Percentiles rank a stretch among this genome's conserved stretches.
phyloP scores from a whole-genome alignment of 2,329 filamentous ascomycete species.

The Fusarium humuli region DNA sequence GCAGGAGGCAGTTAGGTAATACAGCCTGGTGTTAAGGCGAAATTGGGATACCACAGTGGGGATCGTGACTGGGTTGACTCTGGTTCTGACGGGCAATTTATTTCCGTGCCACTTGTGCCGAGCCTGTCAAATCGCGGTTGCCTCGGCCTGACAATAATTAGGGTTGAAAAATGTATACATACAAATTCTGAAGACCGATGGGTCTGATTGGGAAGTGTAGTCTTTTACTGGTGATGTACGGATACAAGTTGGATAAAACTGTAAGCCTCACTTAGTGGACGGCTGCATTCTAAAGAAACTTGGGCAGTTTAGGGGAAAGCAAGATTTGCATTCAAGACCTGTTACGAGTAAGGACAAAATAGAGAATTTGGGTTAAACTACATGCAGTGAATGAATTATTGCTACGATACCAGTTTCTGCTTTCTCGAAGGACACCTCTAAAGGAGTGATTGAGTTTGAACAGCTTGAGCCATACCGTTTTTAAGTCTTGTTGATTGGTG shows the following conservation, averaged over 20 bases:
- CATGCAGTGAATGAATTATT: neutral
- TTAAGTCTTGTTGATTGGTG: neutral
- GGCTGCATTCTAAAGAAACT: neutral
- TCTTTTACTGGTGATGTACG: neutral
- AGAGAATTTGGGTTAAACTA: neutral
- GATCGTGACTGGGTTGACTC: constrained; percentile 4
- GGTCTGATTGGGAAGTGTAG: neutral
- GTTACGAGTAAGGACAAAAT: neutral
- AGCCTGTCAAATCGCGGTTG: neutral
- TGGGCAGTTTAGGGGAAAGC: neutral
- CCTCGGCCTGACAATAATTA: neutral
- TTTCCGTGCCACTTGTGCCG: neutral
- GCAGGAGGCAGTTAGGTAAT: constrained; percentile 8
- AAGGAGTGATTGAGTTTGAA: neutral
- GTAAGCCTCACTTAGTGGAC: neutral
- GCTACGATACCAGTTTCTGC: neutral
- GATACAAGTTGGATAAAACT: neutral
- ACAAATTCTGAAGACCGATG: neutral
- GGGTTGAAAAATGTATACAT: neutral
- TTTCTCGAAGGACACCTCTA: neutral
- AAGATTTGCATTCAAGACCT: neutral
- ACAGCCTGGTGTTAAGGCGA: constrained; percentile 38
- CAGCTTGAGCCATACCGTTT: neutral
- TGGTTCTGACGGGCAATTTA: neutral
- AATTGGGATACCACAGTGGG: constrained; percentile 17